These are phyloP conservation scores for Daedaleopsis sinensis DNA, from an alignment of 768 basidiomycete genomes.

Conservation along the genomic window DNA sequence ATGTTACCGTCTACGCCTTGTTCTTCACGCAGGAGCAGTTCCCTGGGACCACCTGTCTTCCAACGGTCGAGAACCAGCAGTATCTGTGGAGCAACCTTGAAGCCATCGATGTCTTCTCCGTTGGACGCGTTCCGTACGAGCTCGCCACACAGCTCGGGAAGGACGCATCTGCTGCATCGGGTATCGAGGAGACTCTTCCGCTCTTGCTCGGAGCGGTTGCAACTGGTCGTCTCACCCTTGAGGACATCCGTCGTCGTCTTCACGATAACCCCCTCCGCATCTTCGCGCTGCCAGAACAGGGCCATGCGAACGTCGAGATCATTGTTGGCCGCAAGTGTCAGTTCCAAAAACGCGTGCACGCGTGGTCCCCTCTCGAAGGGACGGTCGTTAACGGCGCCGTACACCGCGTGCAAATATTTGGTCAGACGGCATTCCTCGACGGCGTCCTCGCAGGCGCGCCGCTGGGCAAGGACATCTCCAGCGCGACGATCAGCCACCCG, in stretches of 20 bases:
- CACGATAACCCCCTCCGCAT: conserved; percentile 93
- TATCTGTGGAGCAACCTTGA: conserved; percentile 86
- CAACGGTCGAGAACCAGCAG: conserved; percentile 74
- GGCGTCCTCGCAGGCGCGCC: conserved; percentile 65
- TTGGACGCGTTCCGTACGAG: conserved; percentile 82
- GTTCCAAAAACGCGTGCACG: conserved; percentile 50
- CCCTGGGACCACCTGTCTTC: conserved; percentile 65
- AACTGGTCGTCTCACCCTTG: conserved; percentile 76
- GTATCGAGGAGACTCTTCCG: conserved; percentile 86
- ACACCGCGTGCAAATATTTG: conserved; percentile 90
- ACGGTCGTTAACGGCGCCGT: conserved; percentile 69
- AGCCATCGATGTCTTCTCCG: conserved; percentile 87
- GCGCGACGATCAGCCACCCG: conserved; percentile 52
- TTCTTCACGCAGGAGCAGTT: conserved; percentile 85
- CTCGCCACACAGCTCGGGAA: conserved; percentile 67
- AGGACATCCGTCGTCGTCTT: conserved; percentile 79
- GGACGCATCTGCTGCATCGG: conserved; percentile 67
- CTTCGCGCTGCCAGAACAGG: conserved; percentile 87
- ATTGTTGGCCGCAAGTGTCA: conserved; percentile 68
- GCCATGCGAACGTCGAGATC: conserved; percentile 89
- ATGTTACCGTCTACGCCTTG: conserved; percentile 88
- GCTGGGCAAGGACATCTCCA: conserved; percentile 74
- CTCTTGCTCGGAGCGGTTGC: conserved; percentile 85
- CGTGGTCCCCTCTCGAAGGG: conserved; percentile 86
- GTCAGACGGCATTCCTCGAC: conserved; percentile 88